Conservation (phyloP, 495 filamentous ascomycete species). For the Hamigera avellanea region DNA sequence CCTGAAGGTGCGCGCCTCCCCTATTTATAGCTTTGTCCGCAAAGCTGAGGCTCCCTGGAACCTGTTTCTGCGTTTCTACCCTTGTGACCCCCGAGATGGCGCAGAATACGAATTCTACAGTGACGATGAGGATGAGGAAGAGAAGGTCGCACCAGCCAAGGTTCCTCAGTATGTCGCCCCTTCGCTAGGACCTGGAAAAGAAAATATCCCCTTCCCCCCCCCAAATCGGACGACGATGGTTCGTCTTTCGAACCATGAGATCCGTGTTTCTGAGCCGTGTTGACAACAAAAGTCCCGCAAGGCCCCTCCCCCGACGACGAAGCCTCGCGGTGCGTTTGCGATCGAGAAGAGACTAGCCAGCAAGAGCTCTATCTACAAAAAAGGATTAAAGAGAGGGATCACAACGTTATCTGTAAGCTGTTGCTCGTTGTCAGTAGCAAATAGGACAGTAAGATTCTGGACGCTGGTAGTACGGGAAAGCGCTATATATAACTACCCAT, state of each 20-base stretch:
- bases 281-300: background rate
- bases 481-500: too few relatives aligned
- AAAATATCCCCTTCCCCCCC: background rate
- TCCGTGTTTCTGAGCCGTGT: background rate
- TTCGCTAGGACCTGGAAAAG: background rate
- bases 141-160: background rate
- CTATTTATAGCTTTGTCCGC: constrained; percentile 1
- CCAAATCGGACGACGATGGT: background rate
- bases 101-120: constrained; percentile 1
- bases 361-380: too few relatives aligned
- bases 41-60: background rate
- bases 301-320: background rate
- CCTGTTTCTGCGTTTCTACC: background rate
- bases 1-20: constrained; percentile 1
- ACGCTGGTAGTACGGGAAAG: too few relatives aligned
- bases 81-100: constrained; percentile 1
- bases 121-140: constrained; percentile 1
- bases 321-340: background rate
- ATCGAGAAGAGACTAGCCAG: background rate
- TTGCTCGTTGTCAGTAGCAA: too few relatives aligned
- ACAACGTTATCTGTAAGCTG: too few relatives aligned
- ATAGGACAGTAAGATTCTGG: too few relatives aligned
- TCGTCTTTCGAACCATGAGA: background rate
- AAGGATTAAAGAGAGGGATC: too few relatives aligned
- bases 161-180: background rate